Base-by-base conservation (phyloP, 208 protist species). In the Leishmania amazonensis region DNA sequence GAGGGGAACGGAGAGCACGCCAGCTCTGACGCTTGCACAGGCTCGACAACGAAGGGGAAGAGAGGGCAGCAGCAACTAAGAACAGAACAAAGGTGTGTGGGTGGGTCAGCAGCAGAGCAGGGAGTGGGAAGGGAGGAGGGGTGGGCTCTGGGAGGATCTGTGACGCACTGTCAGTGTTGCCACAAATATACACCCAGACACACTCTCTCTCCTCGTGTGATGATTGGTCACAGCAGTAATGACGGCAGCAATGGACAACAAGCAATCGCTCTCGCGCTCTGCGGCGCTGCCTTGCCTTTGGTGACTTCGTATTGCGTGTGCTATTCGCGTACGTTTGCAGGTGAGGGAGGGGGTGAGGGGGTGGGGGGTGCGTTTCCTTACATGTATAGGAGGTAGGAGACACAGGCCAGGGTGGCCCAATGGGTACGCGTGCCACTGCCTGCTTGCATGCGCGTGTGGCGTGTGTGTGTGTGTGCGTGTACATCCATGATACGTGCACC, bases 81-180 rank as follows among this genome's bases (percentile, higher is more conserved):
- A 49, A 85, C 51, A 17, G 78, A 72, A 80, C 47, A 35, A 71
- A 9, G 40, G 42, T 42, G 40, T 40, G 8, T 49, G 28, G 42
- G 40, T 53, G 8, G 28, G 47, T 38, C 70, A 51, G 31, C 62
- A 81, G 64, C 31, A 64, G 51, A 62, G 28, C 45, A 75, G 49
- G 40, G 38, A 28, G 42, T 49, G 42, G 57, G 57, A 9, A 68
- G 15, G 75, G 45, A 74, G 74, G 74, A 4, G n/a, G 38, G 53
- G 47, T 7, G 9, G 8, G 62, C 28, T 54, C 19, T 53, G 31
- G 70, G 28, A 54, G 9, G 28, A 38, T 51, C 40, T 51, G 70
- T 47, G 40, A 21, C 45, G 70, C 51, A 17, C 21, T 54, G 70
- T 31, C 45, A 21, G 11, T 53, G 70, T 31, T 74, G 70, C 7